phyloP scores from a whole-genome alignment of 2,329 filamentous ascomycete species.

The Verticillium longisporum region DNA sequence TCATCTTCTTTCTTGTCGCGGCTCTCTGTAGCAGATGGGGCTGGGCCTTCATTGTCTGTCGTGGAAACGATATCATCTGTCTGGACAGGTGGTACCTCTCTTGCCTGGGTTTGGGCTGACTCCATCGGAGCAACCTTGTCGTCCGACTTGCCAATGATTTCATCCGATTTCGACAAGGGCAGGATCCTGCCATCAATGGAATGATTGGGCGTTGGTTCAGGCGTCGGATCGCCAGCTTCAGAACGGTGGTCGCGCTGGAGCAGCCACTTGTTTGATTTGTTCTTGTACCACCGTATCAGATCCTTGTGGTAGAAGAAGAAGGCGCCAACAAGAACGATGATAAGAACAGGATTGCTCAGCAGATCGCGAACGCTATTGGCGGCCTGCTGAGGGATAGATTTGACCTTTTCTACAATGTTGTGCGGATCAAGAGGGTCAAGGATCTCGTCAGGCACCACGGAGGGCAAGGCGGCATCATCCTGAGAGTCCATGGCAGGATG shows the following conservation, averaged over 20 bases:
- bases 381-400: conserved; percentile 42
- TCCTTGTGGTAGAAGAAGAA: conserved; percentile 40
- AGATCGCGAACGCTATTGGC: conserved; percentile 46
- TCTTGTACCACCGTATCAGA: conserved; percentile 30
- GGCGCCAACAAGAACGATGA: conserved; percentile 35
- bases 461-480: conserved; percentile 24
- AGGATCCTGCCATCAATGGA: conserved; percentile 3
- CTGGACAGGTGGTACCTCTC: background rate
- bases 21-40: background rate
- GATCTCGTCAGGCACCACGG: conserved; percentile 13
- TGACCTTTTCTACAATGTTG: conserved; percentile 42
- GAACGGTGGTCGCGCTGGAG: conserved; percentile 18
- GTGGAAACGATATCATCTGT: too few relatives aligned
- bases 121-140: background rate
- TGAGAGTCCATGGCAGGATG: conserved; percentile 22
- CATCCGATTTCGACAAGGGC: background rate
- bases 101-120: background rate
- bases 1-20: conserved; percentile 6
- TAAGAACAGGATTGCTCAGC: conserved; percentile 46
- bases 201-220: conserved; percentile 4
- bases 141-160: background rate
- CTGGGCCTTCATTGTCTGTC: background rate
- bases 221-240: conserved; percentile 6
- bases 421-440: conserved; percentile 26
- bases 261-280: conserved; percentile 14